Conservation (phyloP, 139 green algal genomes). For the Tetradesmus obliquus region DNA sequence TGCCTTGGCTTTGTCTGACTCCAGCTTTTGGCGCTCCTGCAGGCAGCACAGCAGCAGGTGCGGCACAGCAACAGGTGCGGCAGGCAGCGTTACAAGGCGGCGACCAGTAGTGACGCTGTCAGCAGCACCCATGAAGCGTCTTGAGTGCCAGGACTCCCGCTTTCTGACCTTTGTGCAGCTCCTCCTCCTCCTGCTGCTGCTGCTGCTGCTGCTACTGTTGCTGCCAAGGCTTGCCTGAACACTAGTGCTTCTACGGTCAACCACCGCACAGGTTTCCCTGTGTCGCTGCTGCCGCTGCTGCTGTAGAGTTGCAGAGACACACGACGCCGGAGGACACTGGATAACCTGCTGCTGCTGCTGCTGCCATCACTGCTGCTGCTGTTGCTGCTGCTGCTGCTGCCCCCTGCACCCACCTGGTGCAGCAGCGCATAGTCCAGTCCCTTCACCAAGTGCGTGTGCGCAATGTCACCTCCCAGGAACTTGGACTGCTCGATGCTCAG, state of each 20-base stretch:
- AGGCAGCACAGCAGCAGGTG: not conserved
- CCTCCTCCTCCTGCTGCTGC: not conserved
- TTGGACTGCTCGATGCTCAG: constrained; percentile 81
- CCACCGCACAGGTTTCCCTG: too few species aligned
- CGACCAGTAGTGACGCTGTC: too few species aligned
- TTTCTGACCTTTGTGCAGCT: not conserved
- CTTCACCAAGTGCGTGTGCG: constrained; percentile 95
- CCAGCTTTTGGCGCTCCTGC: constrained; percentile 37
- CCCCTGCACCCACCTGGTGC: constrained; percentile 72
- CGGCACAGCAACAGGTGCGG: not conserved
- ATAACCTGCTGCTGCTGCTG: not conserved
- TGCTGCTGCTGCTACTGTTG: not conserved
- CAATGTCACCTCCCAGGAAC: constrained; percentile 93
- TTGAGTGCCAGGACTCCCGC: too few species aligned
- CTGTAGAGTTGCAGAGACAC: not conserved
- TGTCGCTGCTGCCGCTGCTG: constrained; percentile 28
- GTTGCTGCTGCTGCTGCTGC: constrained; percentile 15
- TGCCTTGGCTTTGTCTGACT: constrained; percentile 45
- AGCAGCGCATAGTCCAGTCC: constrained; percentile 96
- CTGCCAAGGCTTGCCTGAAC: not conserved
- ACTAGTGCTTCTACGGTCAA: too few species aligned
- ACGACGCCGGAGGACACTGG: not conserved
- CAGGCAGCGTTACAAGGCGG: not conserved
- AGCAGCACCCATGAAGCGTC: too few species aligned
- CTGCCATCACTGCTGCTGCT: constrained; percentile 33